Evolutionary conservation across 805 yeast species (phyloP).

Genomic region (Sugiyamaella qingdaonensis): DNA sequence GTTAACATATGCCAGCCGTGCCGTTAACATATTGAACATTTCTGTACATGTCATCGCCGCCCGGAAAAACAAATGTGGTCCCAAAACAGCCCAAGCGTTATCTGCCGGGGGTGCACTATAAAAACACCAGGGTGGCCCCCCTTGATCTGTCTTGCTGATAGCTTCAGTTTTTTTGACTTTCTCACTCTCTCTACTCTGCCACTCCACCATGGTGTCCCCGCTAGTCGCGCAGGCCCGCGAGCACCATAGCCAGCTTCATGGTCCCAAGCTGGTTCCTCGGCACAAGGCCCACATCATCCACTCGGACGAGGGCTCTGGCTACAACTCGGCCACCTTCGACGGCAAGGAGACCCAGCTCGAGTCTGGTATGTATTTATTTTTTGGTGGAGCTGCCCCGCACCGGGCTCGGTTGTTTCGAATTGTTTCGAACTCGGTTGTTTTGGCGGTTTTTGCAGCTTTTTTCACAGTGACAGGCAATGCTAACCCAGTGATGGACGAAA

Average conservation of each 20-base stretch:
- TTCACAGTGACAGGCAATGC: neutral
- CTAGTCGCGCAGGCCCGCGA: slow-evolving; percentile 2
- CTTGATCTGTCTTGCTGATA: neutral
- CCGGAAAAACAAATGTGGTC: neutral
- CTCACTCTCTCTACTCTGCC: neutral
- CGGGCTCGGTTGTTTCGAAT: too few relatives aligned
- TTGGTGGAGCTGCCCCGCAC: too few relatives aligned
- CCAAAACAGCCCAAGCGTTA: neutral
- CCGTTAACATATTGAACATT: slow-evolving; percentile 3
- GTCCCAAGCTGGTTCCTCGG: slow-evolving; percentile 25
- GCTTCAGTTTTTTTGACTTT: neutral
- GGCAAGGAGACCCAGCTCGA: slow-evolving; percentile 81
- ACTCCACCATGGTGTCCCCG: slow-evolving; percentile 5
- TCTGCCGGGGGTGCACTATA: neutral
- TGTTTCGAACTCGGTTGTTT: too few relatives aligned
- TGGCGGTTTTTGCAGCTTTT: neutral
- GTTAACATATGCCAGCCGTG: neutral
- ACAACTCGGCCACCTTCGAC: slow-evolving; percentile 67
- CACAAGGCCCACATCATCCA: slow-evolving; percentile 24
- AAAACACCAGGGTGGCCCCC: neutral
- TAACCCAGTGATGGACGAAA: slow-evolving; percentile 60
- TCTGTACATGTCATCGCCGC: slow-evolving; percentile 4
- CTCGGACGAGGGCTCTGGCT: slow-evolving; percentile 44
- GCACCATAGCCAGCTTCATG: slow-evolving; percentile 4
- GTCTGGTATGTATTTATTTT: slow-evolving; percentile 27